Percentiles rank a stretch among this genome's conserved stretches.
These are phyloP conservation scores for Euphorbia peplus DNA, from an alignment of 345 rosid genomes.

Conservation along the genomic window DNA sequence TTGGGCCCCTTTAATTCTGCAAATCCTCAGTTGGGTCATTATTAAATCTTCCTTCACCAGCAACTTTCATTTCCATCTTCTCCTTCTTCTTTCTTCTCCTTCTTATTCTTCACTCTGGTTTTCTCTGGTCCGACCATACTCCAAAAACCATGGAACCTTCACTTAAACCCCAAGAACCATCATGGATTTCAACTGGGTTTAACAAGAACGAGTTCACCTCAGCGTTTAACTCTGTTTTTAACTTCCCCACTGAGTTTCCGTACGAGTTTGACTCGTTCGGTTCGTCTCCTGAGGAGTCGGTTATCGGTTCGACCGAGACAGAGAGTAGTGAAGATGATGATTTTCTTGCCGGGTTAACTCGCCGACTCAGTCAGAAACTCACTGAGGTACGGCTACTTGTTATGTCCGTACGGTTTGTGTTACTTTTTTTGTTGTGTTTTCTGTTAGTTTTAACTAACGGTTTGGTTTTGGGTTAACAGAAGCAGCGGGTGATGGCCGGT, in stretches of 20 bases:
- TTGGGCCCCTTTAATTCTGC: slow-evolving; percentile 25
- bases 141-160: background rate
- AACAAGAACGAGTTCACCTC: background rate
- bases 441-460: background rate
- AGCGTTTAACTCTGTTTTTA: slow-evolving; percentile 8
- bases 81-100: background rate
- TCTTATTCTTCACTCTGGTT: background rate
- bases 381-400: slow-evolving; percentile 20
- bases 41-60: slow-evolving; percentile 20
- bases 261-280: slow-evolving; percentile 28
- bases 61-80: slow-evolving; percentile 14
- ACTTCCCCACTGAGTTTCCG: slow-evolving; percentile 31
- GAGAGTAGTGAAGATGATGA: slow-evolving; percentile 27
- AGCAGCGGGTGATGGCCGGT: slow-evolving; percentile 19
- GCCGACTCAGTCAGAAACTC: slow-evolving; percentile 27
- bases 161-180: background rate
- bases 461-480: background rate
- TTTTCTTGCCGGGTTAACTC: slow-evolving; percentile 28
- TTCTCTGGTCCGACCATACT: too few relatives aligned
- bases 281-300: slow-evolving; percentile 18
- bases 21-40: slow-evolving; percentile 13
- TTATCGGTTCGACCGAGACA: slow-evolving; percentile 9
- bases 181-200: slow-evolving; percentile 18
- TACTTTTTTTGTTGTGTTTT: background rate
- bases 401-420: background rate